phyloP scores from a whole-genome alignment of 352 stramenopile genomes.

The Phytophthora agathidicida region DNA sequence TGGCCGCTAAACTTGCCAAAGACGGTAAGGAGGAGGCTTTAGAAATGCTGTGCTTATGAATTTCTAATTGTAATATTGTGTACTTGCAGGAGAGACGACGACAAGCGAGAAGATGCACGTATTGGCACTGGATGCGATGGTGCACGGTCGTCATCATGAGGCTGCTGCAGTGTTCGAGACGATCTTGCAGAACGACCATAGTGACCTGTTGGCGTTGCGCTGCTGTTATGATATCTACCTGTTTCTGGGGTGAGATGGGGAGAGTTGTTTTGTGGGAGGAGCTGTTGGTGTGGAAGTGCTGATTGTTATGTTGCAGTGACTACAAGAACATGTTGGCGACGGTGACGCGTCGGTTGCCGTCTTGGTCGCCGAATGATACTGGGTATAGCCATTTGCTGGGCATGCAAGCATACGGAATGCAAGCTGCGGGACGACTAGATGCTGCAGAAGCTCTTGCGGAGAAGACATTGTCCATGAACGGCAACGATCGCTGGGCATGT shows the following conservation, averaged over 20 bases:
- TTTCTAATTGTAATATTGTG: no score
- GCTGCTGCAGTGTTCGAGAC: constrained; percentile 81
- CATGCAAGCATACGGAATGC: constrained; percentile 88
- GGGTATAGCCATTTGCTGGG: constrained; percentile 80
- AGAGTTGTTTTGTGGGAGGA: background rate
- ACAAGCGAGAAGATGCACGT: constrained; percentile 76
- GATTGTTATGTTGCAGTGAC: constrained; percentile 48
- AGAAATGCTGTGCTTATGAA: constrained; percentile 5
- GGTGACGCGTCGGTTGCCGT: constrained; percentile 72
- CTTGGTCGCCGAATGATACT: constrained; percentile 76
- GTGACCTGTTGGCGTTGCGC: constrained; percentile 75
- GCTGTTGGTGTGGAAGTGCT: constrained; percentile 6
- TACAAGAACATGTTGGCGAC: constrained; percentile 79
- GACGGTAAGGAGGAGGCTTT: constrained; percentile 28
- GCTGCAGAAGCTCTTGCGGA: constrained; percentile 72
- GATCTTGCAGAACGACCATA: constrained; percentile 70
- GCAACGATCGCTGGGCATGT: constrained; percentile 87
- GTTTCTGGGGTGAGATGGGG: constrained; percentile 66
- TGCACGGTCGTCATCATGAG: constrained; percentile 70
- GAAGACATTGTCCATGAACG: constrained; percentile 85
- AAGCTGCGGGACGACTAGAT: constrained; percentile 66
- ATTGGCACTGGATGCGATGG: constrained; percentile 67
- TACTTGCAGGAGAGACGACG: constrained; percentile 29
- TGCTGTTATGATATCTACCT: constrained; percentile 83
- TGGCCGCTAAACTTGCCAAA: constrained; percentile 42